Percentiles rank a stretch among this genome's conserved stretches.
Conservation (phyloP, 768 basidiomycete species). For the Lepiota brunneoincarnata region DNA sequence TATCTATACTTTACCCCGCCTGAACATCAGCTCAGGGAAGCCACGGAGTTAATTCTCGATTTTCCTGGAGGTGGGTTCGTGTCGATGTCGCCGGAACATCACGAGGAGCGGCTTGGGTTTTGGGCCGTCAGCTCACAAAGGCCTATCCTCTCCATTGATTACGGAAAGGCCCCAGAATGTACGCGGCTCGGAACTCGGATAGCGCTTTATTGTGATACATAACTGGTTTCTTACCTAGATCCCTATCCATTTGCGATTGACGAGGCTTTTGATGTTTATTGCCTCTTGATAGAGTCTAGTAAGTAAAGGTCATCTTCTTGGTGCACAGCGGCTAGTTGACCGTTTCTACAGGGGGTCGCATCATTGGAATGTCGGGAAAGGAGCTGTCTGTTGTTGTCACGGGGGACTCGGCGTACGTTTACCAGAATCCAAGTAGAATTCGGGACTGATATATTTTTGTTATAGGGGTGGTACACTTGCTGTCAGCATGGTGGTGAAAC, state of each 20-base stretch:
- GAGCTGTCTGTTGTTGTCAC: slow-evolving; percentile 75
- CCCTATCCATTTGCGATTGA: slow-evolving; percentile 97
- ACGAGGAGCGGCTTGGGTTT: slow-evolving; percentile 85
- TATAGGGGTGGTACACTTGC: slow-evolving; percentile 85
- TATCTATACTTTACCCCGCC: slow-evolving; percentile 80
- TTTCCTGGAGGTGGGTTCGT: slow-evolving; percentile 97
- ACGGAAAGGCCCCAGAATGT: slow-evolving; percentile 98
- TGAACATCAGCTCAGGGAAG: slow-evolving; percentile 56
- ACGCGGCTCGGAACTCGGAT: slow-evolving; percentile 21
- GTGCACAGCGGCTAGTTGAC: background rate
- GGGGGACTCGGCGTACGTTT: slow-evolving; percentile 95
- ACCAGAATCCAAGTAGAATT: background rate
- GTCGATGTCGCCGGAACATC: slow-evolving; percentile 94
- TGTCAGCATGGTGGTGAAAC: slow-evolving; percentile 79
- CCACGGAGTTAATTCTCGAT: slow-evolving; percentile 85
- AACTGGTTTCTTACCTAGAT: slow-evolving; percentile 47
- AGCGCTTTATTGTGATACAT: background rate
- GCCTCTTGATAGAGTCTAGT: slow-evolving; percentile 72
- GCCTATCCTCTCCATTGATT: slow-evolving; percentile 85
- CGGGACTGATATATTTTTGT: background rate
- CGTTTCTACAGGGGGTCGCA: slow-evolving; percentile 48
- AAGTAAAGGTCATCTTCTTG: slow-evolving; percentile 14
- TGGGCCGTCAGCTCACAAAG: slow-evolving; percentile 83
- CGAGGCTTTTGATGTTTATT: slow-evolving; percentile 90
- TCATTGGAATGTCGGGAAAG: slow-evolving; percentile 88